Evolutionary conservation across 2,329 filamentous ascomycete species (phyloP), one percentile per base, ranked within the genome.

Genomic region (Sclerotinia spermophila): DNA sequence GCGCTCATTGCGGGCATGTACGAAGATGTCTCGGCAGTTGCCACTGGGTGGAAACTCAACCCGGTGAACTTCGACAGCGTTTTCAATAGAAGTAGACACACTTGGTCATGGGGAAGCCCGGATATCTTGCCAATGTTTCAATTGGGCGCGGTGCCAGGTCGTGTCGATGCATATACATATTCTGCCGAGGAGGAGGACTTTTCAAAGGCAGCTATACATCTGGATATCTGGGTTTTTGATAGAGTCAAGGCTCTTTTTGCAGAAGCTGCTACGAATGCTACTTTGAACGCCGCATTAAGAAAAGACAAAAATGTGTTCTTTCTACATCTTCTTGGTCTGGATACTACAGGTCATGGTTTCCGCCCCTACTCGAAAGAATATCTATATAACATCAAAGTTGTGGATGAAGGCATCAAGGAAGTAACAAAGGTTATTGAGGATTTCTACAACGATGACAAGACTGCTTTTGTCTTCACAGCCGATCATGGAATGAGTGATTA

Each of bases 401-500:
- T 99, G 45, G 96, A 99, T 78, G 83, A 93, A 76, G 96, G 96
- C 3, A 92, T 99, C 1, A 85, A 92, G 80, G 92, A 97, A 81
- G 91, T 97, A 65, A 90, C 91, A 0, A 86, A 91, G 73, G 79
- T 97, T 68, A 90, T 97, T 65, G 89, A 97, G 48, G 87, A 91
- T 19, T 99, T 98, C 79, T 99, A 97, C 77, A 85, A 83, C 7
- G 90, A 94, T 76, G 91, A 87, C 69, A 90, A 96, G 80, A 98
- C 96, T 0, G 93, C 96, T 0, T 99, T 95, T 79, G 88, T 99
- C 24, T 99, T 99, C 79, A 99, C 96, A 1, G 96, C 96, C 11
- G 96, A 99, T 78, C 96, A 99, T 80, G 96, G 96, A 27, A 99
- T 99, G 96, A 98, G 93, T 78, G 96, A 99, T 81, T 97, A 92